A percentile compares a stretch with the other conserved stretches of the same genome.
phyloP scores from a whole-genome alignment of 345 rosid species.

The Hirschfeldia incana region DNA sequence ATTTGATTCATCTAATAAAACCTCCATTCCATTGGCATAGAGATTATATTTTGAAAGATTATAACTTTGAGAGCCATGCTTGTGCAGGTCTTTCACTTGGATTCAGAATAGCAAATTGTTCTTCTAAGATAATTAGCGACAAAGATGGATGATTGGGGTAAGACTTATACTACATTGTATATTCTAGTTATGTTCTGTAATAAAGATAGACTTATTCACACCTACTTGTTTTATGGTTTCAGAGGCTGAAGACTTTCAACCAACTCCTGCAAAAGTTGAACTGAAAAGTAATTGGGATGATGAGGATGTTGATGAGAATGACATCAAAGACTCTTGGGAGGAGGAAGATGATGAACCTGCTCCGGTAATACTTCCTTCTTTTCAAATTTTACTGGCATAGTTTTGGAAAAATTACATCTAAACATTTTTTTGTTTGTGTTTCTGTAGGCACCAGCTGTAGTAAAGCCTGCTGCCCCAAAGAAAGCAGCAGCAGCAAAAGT shows the following conservation, averaged over 20 bases:
- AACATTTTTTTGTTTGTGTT: not conserved
- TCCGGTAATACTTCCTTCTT: slow-evolving; percentile 45
- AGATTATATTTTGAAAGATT: not conserved
- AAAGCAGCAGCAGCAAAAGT: slow-evolving; percentile 47
- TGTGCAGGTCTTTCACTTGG: not conserved
- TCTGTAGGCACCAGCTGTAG: slow-evolving; percentile 43
- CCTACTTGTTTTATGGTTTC: slow-evolving; percentile 13
- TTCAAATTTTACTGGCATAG: not conserved
- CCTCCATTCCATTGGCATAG: not conserved
- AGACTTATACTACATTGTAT: not conserved
- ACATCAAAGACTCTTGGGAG: slow-evolving; percentile 95
- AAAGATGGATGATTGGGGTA: not conserved
- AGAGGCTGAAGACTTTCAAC: slow-evolving; percentile 69
- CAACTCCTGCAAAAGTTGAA: slow-evolving; percentile 50
- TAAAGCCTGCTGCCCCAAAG: slow-evolving; percentile 52
- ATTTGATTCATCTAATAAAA: not conserved
- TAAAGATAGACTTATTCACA: not conserved
- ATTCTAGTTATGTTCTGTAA: not conserved
- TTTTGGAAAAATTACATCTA: not conserved
- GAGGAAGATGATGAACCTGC: slow-evolving; percentile 76
- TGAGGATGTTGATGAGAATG: slow-evolving; percentile 86
- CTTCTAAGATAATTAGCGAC: not conserved
- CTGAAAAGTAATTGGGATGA: slow-evolving; percentile 76
- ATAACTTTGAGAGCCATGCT: not conserved
- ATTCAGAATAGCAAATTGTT: not conserved